phyloP scores from a whole-genome alignment of 1,139 yeast genomes.

The Blastobotrys indianensis region DNA sequence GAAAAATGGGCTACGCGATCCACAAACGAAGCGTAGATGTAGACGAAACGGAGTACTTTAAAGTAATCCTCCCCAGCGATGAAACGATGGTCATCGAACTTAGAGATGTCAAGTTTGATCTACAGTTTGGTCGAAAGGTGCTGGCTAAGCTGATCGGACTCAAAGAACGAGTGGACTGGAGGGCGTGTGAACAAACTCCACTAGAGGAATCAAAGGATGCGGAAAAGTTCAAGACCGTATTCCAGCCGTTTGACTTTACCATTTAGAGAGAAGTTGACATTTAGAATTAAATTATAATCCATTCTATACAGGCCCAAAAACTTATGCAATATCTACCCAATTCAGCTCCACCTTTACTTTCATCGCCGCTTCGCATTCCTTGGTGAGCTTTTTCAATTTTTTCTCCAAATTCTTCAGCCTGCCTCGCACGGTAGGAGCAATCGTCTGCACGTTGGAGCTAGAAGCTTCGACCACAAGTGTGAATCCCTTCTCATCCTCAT shows the following conservation, averaged over 20 bases:
- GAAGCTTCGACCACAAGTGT: slow-evolving; percentile 23
- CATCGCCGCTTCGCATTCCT: slow-evolving; percentile 25
- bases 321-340: slow-evolving; percentile 15
- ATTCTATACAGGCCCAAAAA: too few species aligned
- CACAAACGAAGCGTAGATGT: slow-evolving; percentile 8
- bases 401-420: slow-evolving; percentile 29
- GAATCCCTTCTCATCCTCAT: slow-evolving; percentile 23
- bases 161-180: slow-evolving; percentile 61
- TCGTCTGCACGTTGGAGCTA: slow-evolving; percentile 23
- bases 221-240: slow-evolving; percentile 48
- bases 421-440: slow-evolving; percentile 27
- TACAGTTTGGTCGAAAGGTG: slow-evolving; percentile 77
- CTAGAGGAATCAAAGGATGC: slow-evolving; percentile 57
- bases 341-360: slow-evolving; percentile 24
- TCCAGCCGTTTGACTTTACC: slow-evolving; percentile 42
- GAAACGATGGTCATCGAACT: slow-evolving; percentile 16
- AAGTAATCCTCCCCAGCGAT: slow-evolving; percentile 17
- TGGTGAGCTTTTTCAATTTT: slow-evolving; percentile 26
- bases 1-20: slow-evolving; percentile 13
- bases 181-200: slow-evolving; percentile 58
- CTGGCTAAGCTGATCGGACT: slow-evolving; percentile 54
- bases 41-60: slow-evolving; percentile 19
- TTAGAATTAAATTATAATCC: background rate
- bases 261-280: slow-evolving; percentile 5
- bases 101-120: slow-evolving; percentile 41